Conservation (phyloP, 108 stramenopile species). For the Fragilariopsis cylindrus region DNA sequence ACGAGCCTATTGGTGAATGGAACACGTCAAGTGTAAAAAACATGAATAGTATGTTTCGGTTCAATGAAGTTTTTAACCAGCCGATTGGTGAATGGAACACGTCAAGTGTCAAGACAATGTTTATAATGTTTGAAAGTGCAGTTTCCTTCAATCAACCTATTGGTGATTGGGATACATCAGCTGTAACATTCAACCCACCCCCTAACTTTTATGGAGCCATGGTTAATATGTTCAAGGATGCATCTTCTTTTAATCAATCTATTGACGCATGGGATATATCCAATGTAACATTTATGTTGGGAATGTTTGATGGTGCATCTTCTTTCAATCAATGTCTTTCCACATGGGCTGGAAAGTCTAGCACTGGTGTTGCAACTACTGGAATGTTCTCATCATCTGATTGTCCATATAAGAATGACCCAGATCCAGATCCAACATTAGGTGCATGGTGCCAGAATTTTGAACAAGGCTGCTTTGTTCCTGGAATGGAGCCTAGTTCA, state of each 20-base stretch:
- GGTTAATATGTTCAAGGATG: too few relatives aligned
- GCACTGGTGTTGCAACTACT: not conserved
- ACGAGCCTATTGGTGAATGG: constrained; percentile 34
- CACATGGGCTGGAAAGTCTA: constrained; percentile 26
- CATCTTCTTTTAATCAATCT: too few relatives aligned
- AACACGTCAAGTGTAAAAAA: constrained; percentile 4
- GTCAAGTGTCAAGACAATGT: constrained; percentile 17
- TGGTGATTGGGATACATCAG: constrained; percentile 14
- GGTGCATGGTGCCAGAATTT: not conserved
- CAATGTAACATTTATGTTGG: rapidly evolving
- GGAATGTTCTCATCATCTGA: not conserved
- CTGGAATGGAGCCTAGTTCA: too few relatives aligned
- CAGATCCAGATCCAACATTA: not conserved
- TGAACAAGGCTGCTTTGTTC: too few relatives aligned
- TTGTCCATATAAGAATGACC: not conserved
- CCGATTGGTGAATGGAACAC: constrained; percentile 22
- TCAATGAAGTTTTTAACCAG: constrained; percentile 43
- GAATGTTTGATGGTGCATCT: too few relatives aligned
- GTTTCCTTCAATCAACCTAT: constrained; percentile 28
- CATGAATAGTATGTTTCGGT: too few relatives aligned
- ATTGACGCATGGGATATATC: too few relatives aligned
- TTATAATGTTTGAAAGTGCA: constrained; percentile 28
- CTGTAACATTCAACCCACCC: too few relatives aligned
- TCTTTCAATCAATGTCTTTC: constrained; percentile 41
- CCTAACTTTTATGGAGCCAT: too few relatives aligned